Base-by-base conservation (phyloP, 306 rosid genomes). In the Inga leiocalycina region DNA sequence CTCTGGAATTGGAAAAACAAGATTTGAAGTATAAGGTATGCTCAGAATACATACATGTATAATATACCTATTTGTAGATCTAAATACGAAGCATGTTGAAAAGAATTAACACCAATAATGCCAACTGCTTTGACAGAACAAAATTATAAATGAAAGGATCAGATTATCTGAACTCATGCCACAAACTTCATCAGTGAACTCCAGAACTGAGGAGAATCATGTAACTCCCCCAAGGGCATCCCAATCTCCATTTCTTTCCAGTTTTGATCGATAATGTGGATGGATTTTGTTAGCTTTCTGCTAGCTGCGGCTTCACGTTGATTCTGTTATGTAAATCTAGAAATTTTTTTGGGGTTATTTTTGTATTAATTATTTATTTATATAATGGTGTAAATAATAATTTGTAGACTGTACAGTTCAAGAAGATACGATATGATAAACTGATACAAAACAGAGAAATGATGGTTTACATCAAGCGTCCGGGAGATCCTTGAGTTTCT, bases 1-100 rank as follows among this genome's bases (percentile, higher is more conserved):
- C 85, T 49, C 85, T 91, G 84, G 98, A 95, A 84, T 90, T 88
- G 89, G 97, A 95, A 84, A 84, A 82, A 67, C 80, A 90, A 71
- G 93, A 91, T 80, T 87, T 94, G 84, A 94, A 87, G 90, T 86
- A 84, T 74, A 95, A 93, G 98, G 98, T 95, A 87, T 39, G 37
- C 35, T 57, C 30, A 74, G 6, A 70, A 20, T 27, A 5, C 17
- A 62, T 62, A 56, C 4, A 22, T 59, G 10, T 10, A n/a, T 22
- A 59, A 51, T 49, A 3, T 20, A 8, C 10, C 9, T 54, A 54
- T 54, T 24, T 20, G 54, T 72, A 43, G 65, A 64, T 56, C 65
- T 22, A 48, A 61, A 39, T 71, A 5, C 8, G n/a, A 35, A 77
- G 48, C 76, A 71, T 46, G 30, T 46, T 45, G 74, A 15, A 14